Percentiles rank a stretch among this genome's conserved stretches.
These are phyloP conservation scores for Odontarrhena argentea DNA, from an alignment of 345 rosid genomes.

Conservation along the genomic window DNA sequence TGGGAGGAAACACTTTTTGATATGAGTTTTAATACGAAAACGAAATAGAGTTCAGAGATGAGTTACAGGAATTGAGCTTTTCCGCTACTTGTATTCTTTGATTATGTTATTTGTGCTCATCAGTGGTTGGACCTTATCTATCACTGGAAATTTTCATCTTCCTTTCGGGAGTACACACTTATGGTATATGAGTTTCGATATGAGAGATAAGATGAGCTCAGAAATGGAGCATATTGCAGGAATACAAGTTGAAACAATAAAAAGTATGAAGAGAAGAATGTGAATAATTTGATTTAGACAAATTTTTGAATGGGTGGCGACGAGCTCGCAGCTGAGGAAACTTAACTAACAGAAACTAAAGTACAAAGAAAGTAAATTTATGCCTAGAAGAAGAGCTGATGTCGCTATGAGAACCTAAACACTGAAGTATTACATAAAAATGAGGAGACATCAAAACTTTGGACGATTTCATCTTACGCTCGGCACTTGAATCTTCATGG, in stretches of 20 bases:
- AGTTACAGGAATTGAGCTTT: neutral
- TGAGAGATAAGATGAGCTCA: neutral
- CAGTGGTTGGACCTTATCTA: neutral
- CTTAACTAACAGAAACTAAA: conserved; percentile 30
- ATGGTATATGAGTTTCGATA: neutral
- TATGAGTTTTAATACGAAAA: neutral
- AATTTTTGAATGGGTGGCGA: neutral
- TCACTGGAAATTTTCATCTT: neutral
- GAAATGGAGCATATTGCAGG: neutral
- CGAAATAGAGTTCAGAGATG: neutral
- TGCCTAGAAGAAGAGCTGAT: conserved; percentile 31
- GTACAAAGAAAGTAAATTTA: conserved; percentile 28
- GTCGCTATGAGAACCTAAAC: conserved; percentile 27
- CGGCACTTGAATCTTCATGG: conserved; percentile 32
- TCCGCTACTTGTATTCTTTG: no score
- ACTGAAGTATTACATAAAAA: conserved; percentile 25
- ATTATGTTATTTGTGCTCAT: no score
- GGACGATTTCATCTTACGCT: neutral
- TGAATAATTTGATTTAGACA: conserved; percentile 9
- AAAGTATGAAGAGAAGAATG: conserved; percentile 16
- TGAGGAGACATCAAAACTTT: conserved; percentile 41
- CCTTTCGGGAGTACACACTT: neutral
- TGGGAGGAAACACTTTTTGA: neutral
- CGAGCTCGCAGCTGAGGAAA: conserved; percentile 15
- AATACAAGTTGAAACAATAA: neutral